A percentile compares a stretch with the other conserved stretches of the same genome.
phyloP scores from a whole-genome alignment of 2,329 filamentous ascomycete species.

The Setomelanomma holmii region DNA sequence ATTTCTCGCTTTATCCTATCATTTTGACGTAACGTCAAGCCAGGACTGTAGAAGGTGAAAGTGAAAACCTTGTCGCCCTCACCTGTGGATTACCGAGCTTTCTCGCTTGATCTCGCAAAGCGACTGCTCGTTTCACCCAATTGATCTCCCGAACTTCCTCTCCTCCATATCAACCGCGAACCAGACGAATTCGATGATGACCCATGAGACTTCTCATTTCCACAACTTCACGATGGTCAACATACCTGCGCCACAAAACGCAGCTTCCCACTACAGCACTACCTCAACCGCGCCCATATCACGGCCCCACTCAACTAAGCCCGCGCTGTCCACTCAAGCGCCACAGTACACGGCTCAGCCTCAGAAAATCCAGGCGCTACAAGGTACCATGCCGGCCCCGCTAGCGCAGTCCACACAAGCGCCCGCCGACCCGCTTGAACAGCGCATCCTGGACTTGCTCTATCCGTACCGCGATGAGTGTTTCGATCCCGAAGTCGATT shows the following conservation, averaged over 20 bases:
- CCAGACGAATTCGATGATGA: not conserved
- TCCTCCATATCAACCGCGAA: not conserved
- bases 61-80: too few relatives aligned
- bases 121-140: not conserved
- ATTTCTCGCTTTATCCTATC: too few relatives aligned
- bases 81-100: too few relatives aligned
- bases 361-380: not conserved
- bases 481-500: not conserved
- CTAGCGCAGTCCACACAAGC: not conserved
- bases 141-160: not conserved
- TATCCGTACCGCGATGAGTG: conserved; percentile 5
- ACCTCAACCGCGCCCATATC: not conserved
- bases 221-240: not conserved
- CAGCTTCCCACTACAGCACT: not conserved
- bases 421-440: not conserved
- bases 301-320: not conserved
- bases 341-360: not conserved
- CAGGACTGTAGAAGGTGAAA: too few relatives aligned
- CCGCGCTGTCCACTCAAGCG: not conserved
- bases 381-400: not conserved
- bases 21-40: too few relatives aligned
- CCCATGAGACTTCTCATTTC: not conserved
- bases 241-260: not conserved
- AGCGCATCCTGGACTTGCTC: conserved; percentile 1
- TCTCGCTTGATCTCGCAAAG: too few relatives aligned